These are phyloP conservation scores for Trichophyton mentagrophytes DNA, from an alignment of 2,329 filamentous ascomycete genomes.

Conservation along the genomic window DNA sequence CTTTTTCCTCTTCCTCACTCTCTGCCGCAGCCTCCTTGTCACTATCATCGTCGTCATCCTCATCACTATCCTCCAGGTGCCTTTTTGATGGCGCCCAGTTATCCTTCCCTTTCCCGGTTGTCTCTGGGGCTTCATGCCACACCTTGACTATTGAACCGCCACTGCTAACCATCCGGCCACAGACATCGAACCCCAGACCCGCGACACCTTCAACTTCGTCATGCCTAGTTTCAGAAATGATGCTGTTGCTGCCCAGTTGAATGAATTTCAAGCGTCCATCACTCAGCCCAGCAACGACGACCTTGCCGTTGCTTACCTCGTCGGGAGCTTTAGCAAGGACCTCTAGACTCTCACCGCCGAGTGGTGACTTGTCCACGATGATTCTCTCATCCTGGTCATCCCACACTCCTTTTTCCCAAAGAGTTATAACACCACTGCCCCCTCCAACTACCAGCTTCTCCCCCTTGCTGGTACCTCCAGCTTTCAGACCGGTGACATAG, in stretches of 20 bases:
- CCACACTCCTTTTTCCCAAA: slow-evolving; percentile 93
- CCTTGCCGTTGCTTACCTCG: slow-evolving; percentile 49
- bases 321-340: slow-evolving; percentile 60
- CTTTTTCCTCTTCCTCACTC: slow-evolving; percentile 39
- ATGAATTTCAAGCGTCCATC: slow-evolving; percentile 71
- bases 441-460: slow-evolving; percentile 66
- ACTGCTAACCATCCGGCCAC: slow-evolving; percentile 76
- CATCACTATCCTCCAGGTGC: slow-evolving; percentile 31
- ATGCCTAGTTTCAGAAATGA: slow-evolving; percentile 56
- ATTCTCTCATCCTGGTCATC: slow-evolving; percentile 89
- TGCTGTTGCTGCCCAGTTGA: slow-evolving; percentile 58
- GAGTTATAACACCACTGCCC: slow-evolving; percentile 66
- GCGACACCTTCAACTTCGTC: slow-evolving; percentile 81
- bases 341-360: slow-evolving; percentile 67
- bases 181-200: slow-evolving; percentile 69
- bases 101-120: slow-evolving; percentile 24
- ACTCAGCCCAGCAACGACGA: slow-evolving; percentile 66
- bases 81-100: slow-evolving; percentile 27
- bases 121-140: slow-evolving; percentile 57
- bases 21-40: slow-evolving; percentile 20
- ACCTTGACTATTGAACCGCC: slow-evolving; percentile 79
- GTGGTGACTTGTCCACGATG: slow-evolving; percentile 51
- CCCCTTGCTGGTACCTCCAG: slow-evolving; percentile 53
- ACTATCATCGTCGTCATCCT: slow-evolving; percentile 22
- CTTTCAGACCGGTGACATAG: slow-evolving; percentile 64